phyloP scores from a whole-genome alignment of 2,329 filamentous ascomycete genomes.

The Aureobasidium musti region DNA sequence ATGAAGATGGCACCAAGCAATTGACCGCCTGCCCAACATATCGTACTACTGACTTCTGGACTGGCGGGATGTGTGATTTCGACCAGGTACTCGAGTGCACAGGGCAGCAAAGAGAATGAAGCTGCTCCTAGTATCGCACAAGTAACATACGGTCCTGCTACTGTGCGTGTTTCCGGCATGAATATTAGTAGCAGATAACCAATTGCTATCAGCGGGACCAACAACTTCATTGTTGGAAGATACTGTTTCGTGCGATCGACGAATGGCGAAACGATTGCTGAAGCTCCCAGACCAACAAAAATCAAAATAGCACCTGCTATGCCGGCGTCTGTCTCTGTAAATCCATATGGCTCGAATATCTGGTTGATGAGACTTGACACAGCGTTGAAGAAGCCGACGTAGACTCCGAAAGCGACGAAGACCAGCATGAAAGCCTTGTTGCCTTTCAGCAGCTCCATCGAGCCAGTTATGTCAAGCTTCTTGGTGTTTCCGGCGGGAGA shows the following conservation, averaged over 20 bases:
- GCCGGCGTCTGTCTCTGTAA: conserved; percentile 79
- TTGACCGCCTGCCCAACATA: conserved; percentile 87
- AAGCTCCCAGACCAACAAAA: conserved; percentile 75
- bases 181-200: conserved; percentile 73
- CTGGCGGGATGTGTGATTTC: conserved; percentile 85
- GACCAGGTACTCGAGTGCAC: conserved; percentile 82
- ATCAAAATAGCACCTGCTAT: conserved; percentile 90
- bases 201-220: conserved; percentile 70
- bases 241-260: conserved; percentile 84
- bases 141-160: conserved; percentile 73
- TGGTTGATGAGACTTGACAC: conserved; percentile 86
- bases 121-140: conserved; percentile 76
- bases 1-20: conserved; percentile 83
- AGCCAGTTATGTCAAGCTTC: conserved; percentile 55
- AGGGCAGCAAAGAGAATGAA: conserved; percentile 76
- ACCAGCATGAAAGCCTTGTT: conserved; percentile 78
- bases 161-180: conserved; percentile 64
- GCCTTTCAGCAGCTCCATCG: conserved; percentile 51
- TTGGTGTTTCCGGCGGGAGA: conserved; percentile 64
- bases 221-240: conserved; percentile 68
- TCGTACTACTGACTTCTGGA: conserved; percentile 79
- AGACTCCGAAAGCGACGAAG: conserved; percentile 76
- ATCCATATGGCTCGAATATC: conserved; percentile 83
- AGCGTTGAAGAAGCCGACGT: conserved; percentile 92
- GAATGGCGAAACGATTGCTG: conserved; percentile 76